Percentiles rank a stretch among this genome's conserved stretches.
These are phyloP conservation scores for Hypoxylon sp. DNA, from an alignment of 2,329 filamentous ascomycete species.

Conservation along the genomic window DNA sequence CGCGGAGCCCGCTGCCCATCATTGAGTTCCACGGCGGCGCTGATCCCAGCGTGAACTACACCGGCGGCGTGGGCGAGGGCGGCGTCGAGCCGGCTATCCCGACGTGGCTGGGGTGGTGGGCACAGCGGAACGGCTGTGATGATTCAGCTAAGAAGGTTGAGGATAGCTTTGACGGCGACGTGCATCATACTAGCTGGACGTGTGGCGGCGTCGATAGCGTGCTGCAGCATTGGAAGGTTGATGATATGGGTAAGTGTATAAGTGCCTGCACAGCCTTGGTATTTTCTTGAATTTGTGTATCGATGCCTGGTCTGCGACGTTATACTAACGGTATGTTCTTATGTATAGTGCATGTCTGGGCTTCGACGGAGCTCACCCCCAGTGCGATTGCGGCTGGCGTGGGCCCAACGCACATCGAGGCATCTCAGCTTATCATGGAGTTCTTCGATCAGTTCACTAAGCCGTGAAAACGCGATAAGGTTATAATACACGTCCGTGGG, in stretches of 20 bases:
- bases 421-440: conserved; percentile 60
- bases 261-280: background rate
- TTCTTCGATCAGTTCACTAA: conserved; percentile 60
- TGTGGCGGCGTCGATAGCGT: conserved; percentile 56
- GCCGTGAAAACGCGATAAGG: conserved; percentile 35
- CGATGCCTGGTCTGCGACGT: background rate
- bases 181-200: conserved; percentile 61
- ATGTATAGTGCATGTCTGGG: conserved; percentile 60
- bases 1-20: conserved; percentile 58
- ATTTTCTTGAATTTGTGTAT: background rate
- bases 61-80: conserved; percentile 60
- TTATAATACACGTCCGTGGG: background rate
- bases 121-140: conserved; percentile 58
- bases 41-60: conserved; percentile 61
- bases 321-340: conserved; percentile 11
- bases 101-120: conserved; percentile 61
- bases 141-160: conserved; percentile 51
- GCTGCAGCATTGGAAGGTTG: conserved; percentile 62
- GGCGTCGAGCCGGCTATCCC: conserved; percentile 59
- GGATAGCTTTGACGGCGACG: conserved; percentile 56
- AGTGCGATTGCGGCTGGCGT: conserved; percentile 58
- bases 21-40: conserved; percentile 63
- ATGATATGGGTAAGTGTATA: conserved; percentile 57
- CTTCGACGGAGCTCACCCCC: conserved; percentile 61
- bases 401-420: conserved; percentile 60